Conservation (phyloP, 441 rosid genomes). For the Codiaeum variegatum region DNA sequence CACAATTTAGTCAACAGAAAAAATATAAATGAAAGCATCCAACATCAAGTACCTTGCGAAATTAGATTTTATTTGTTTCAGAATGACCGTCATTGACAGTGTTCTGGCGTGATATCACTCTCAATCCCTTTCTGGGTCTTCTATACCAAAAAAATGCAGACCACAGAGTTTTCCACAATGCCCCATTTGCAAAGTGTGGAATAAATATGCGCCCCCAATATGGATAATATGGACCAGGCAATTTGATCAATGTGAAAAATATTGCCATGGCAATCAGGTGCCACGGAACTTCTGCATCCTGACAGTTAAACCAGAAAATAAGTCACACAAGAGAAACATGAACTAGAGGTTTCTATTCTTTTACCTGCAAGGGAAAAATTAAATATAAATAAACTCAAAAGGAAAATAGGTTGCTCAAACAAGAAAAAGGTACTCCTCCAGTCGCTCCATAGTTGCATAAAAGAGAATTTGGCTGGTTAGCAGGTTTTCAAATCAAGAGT, state of each 20-base stretch:
- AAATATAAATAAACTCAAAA: neutral
- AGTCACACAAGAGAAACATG: neutral
- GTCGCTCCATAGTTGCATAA: slow-evolving; percentile 18
- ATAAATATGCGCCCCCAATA: slow-evolving; percentile 28
- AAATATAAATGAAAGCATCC: neutral
- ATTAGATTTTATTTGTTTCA: slow-evolving; percentile 22
- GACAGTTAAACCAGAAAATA: slow-evolving; percentile 27
- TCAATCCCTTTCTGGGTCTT: slow-evolving; percentile 41
- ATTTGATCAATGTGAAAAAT: slow-evolving; percentile 55
- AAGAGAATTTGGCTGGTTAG: neutral
- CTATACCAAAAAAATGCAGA: slow-evolving; percentile 50
- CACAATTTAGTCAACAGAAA: neutral
- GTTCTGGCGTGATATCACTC: slow-evolving; percentile 5
- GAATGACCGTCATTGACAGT: slow-evolving; percentile 21
- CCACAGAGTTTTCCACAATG: slow-evolving; percentile 61
- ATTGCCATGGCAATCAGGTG: slow-evolving; percentile 58
- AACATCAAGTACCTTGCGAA: slow-evolving; percentile 21
- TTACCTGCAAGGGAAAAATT: neutral
- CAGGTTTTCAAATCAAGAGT: neutral
- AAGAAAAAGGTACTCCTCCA: neutral
- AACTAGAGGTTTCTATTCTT: neutral
- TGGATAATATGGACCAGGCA: slow-evolving; percentile 24
- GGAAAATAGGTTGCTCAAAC: neutral
- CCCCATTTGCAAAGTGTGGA: slow-evolving; percentile 86
- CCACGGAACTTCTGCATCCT: slow-evolving; percentile 91